Percentiles rank a stretch among this genome's conserved stretches.
Evolutionary conservation across 1,284 basidiomycete genomes (phyloP).

Genomic region (Peniophora sp.): DNA sequence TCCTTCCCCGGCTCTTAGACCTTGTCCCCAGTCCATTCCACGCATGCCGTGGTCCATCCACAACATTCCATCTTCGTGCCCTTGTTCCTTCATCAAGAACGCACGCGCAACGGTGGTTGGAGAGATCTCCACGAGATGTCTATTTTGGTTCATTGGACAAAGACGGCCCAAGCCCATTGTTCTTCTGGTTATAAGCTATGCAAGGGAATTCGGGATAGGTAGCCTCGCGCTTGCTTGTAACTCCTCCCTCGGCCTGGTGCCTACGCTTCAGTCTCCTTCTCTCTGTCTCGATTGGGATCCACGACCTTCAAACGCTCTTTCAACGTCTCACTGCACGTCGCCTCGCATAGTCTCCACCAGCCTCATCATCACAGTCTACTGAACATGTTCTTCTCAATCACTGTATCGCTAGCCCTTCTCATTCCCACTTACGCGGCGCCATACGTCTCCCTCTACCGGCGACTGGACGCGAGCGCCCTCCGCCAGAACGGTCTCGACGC

Average conservation of each 20-base stretch:
- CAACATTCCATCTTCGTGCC: too few relatives aligned
- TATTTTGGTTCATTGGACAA: too few relatives aligned
- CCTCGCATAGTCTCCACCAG: constrained; percentile 8
- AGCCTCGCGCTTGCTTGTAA: background rate
- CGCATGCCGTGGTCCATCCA: too few relatives aligned
- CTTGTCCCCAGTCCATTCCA: too few relatives aligned
- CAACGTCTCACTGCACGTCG: constrained; percentile 8
- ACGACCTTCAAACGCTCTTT: constrained; percentile 7
- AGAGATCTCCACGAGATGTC: too few relatives aligned
- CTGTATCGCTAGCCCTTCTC: constrained; percentile 25
- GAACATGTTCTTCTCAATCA: constrained; percentile 19
- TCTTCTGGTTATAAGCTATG: background rate
- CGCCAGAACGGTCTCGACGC: constrained; percentile 47
- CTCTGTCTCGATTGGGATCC: constrained; percentile 8
- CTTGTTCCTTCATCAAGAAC: too few relatives aligned
- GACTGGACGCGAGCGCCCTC: constrained; percentile 26
- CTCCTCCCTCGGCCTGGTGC: constrained; percentile 8
- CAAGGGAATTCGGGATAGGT: background rate
- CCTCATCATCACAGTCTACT: background rate
- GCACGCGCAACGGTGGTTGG: too few relatives aligned
- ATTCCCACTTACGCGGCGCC: constrained; percentile 22
- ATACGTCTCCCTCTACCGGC: constrained; percentile 24
- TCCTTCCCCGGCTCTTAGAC: too few relatives aligned
- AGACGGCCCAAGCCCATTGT: background rate
- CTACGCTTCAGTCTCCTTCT: constrained; percentile 8